A percentile compares a stretch with the other conserved stretches of the same genome.
These are phyloP conservation scores for Prinsepia uniflora DNA, from an alignment of 306 rosid species.

Conservation along the genomic window DNA sequence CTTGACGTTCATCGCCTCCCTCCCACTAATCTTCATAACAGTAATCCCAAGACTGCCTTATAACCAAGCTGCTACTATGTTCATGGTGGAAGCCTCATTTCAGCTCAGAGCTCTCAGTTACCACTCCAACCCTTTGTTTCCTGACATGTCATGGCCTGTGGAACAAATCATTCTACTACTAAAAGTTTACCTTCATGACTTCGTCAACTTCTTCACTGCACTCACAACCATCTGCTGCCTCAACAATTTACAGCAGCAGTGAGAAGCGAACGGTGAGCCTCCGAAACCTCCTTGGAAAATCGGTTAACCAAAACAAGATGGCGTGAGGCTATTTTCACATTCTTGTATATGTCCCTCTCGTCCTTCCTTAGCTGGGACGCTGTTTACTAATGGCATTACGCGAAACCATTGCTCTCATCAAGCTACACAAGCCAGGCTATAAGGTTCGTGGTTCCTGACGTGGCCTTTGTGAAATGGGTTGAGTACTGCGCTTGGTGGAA, in stretches of 20 bases:
- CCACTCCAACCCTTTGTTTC: not conserved
- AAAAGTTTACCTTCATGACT: not conserved
- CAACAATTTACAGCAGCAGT: not conserved
- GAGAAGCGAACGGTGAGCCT: not conserved
- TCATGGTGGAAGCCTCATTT: not conserved
- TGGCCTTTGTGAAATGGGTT: not conserved
- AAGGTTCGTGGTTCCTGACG: not conserved
- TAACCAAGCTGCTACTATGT: not conserved
- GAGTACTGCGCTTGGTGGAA: constrained; percentile 18
- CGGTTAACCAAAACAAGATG: not conserved
- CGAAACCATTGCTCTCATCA: not conserved
- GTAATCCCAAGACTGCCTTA: not conserved
- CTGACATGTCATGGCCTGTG: not conserved
- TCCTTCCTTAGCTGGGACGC: too few relatives aligned
- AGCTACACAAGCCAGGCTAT: not conserved
- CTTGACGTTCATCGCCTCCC: not conserved
- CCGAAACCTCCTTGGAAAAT: not conserved
- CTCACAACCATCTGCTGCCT: not conserved
- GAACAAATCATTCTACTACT: not conserved
- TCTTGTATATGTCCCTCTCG: not conserved
- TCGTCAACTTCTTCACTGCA: not conserved
- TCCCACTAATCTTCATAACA: not conserved
- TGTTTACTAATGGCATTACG: not conserved
- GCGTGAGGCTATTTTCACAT: not conserved
- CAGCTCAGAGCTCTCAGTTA: too few relatives aligned